A percentile compares a stretch with the other conserved stretches of the same genome.
phyloP scores from a whole-genome alignment of 1,284 basidiomycete genomes.

The Neonothopanus nambi region DNA sequence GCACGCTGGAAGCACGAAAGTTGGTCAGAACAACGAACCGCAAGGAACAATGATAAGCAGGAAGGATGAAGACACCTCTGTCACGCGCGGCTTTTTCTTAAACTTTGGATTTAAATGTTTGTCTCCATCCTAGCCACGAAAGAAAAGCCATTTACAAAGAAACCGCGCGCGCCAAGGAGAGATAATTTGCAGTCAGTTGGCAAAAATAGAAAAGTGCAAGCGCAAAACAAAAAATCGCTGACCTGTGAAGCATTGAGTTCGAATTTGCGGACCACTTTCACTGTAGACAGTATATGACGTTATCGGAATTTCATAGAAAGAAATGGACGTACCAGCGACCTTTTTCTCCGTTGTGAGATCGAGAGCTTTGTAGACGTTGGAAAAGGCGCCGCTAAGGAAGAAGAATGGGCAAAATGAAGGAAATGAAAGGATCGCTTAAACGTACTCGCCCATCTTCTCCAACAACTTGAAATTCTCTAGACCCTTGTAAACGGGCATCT shows the following conservation, averaged over 20 bases:
- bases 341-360: slow-evolving; percentile 78
- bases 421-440: slow-evolving; percentile 21
- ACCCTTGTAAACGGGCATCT: slow-evolving; percentile 83
- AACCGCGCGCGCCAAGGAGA: slow-evolving; percentile 35
- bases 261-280: slow-evolving; percentile 97
- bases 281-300: slow-evolving; percentile 37
- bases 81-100: slow-evolving; percentile 94
- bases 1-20: slow-evolving; percentile 68
- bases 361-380: slow-evolving; percentile 94
- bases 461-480: slow-evolving; percentile 82
- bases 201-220: slow-evolving; percentile 21
- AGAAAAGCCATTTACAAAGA: slow-evolving; percentile 20
- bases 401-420: slow-evolving; percentile 14
- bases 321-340: slow-evolving; percentile 72
- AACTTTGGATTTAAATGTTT: slow-evolving; percentile 91
- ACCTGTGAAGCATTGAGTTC: slow-evolving; percentile 96
- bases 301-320: slow-evolving; percentile 5
- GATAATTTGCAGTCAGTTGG: slow-evolving; percentile 23
- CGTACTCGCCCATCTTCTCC: slow-evolving; percentile 96
- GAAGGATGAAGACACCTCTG: slow-evolving; percentile 74
- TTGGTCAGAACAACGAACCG: slow-evolving; percentile 30
- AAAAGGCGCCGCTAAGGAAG: slow-evolving; percentile 85
- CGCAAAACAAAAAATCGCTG: slow-evolving; percentile 41
- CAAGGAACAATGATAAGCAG: slow-evolving; percentile 23
- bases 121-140: slow-evolving; percentile 69